Evolutionary conservation across 495 filamentous ascomycete species (phyloP).

Genomic region (Usnea hakonensis): DNA sequence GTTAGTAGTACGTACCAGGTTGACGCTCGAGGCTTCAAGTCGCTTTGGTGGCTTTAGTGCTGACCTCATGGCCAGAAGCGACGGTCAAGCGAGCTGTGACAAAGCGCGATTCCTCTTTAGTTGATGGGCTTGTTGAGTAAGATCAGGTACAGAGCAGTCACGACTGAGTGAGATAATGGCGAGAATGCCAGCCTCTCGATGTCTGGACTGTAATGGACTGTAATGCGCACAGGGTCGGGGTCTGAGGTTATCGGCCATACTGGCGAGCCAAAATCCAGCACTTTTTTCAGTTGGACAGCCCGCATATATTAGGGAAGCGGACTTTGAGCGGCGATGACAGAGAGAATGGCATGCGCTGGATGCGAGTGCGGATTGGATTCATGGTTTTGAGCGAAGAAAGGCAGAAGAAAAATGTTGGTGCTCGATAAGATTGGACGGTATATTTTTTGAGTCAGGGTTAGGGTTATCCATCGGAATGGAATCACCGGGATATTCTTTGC

Average conservation of each 20-base stretch:
- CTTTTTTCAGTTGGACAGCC: too few relatives aligned
- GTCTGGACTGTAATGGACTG: too few relatives aligned
- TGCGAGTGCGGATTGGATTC: not conserved
- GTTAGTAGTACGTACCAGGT: not conserved
- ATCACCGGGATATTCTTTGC: too few relatives aligned
- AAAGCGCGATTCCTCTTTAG: not conserved
- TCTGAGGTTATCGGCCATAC: too few relatives aligned
- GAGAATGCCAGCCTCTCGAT: too few relatives aligned
- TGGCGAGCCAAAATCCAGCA: too few relatives aligned
- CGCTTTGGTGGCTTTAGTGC: not conserved
- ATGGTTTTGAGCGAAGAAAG: too few relatives aligned
- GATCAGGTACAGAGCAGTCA: not conserved
- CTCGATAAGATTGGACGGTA: too few relatives aligned
- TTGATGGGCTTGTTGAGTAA: not conserved
- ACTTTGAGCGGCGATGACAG: not conserved
- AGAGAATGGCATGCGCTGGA: not conserved
- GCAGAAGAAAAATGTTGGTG: too few relatives aligned
- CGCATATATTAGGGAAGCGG: not conserved
- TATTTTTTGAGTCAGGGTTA: too few relatives aligned
- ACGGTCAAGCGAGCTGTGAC: conserved; percentile 8
- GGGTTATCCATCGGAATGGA: too few relatives aligned
- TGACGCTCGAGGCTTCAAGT: not conserved
- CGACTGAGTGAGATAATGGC: not conserved
- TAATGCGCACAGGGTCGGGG: too few relatives aligned
- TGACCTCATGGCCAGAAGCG: not conserved